Base-by-base conservation (phyloP, 2,329 filamentous ascomycete genomes). In the Aspergillus latus region DNA sequence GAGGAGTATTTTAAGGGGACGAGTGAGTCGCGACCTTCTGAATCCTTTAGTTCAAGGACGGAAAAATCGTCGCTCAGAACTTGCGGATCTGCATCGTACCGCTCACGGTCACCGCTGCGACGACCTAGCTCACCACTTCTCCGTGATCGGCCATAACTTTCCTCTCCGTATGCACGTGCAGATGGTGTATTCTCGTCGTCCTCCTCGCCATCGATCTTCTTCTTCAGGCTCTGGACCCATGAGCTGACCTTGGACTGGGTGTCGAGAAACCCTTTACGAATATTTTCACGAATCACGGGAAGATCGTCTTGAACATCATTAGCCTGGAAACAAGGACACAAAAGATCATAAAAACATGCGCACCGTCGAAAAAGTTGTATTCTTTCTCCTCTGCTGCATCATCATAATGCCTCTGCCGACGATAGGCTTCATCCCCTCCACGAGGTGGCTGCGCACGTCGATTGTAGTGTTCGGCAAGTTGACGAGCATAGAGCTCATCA, bases 81-180 rank as follows among this genome's bases (percentile, higher is more conserved):
- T 69, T 92, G 86, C 30, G 93, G 94, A 71, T 99, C 94, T 29
- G 92, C 92, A 72, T 99, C 94, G 70, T 99, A 99, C 56, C 91
- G 87, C 65, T 92, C 88, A 60, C 92, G 91, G 72, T 97, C 93
- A 40, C 88, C 88, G 71, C 92, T 96, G 66, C 89, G 84, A 64
- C 88, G 82, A 59, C 82, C 82, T 46, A 80, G 74, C 62, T 89
- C 87, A 10, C 83, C 84, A 53, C 82, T 85, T 50, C 83, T 81
- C 57, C 81, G 83, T 53, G 83, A 80, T 53, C 85, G 76, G 26
- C 68, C 72, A 53, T 78, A 76, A 36, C 68, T 65, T 30, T 73
- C 66, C 60, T 71, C 70, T 58, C 67, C 61, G 59, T 71, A 65
- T 56, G 64, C 64, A 53, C 68, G 62, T 6, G 47, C 45, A 43